These are phyloP conservation scores for Neurospora pannonica DNA, from an alignment of 495 filamentous ascomycete species.

Conservation along the genomic window DNA sequence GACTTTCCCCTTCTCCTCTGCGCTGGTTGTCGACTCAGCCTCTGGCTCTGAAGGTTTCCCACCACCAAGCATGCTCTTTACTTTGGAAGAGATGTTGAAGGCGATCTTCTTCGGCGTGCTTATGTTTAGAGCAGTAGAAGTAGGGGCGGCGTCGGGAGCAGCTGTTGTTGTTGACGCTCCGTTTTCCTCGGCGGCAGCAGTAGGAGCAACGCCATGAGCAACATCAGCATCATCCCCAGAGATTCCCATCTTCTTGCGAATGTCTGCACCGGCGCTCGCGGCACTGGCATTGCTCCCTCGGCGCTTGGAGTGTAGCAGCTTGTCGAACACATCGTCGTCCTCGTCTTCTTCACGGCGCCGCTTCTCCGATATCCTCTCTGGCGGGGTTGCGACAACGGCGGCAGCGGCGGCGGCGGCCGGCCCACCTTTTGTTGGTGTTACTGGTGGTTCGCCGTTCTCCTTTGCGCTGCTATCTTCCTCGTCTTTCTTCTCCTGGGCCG, in stretches of 20 bases:
- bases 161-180: slow-evolving; percentile 15
- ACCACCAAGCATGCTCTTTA: slow-evolving; percentile 16
- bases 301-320: slow-evolving; percentile 60
- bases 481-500: slow-evolving; percentile 5
- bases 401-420: slow-evolving; percentile 26
- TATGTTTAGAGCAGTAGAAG: neutral
- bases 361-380: slow-evolving; percentile 80
- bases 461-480: slow-evolving; percentile 9
- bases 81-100: slow-evolving; percentile 31
- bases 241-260: slow-evolving; percentile 18
- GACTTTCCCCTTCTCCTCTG: neutral
- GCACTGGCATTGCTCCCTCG: slow-evolving; percentile 42
- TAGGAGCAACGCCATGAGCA: neutral
- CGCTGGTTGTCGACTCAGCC: neutral
- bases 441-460: slow-evolving; percentile 10
- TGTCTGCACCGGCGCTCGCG: neutral
- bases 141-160: slow-evolving; percentile 6
- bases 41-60: neutral
- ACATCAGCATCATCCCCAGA: slow-evolving; percentile 14
- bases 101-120: slow-evolving; percentile 32
- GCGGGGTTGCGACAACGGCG: slow-evolving; percentile 35
- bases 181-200: neutral
- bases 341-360: slow-evolving; percentile 72
- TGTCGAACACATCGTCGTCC: slow-evolving; percentile 74
- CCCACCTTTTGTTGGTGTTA: slow-evolving; percentile 3